These are phyloP conservation scores for Dittrichia graveolens DNA, from an alignment of 129 eudicot genomes.

Conservation along the genomic window DNA sequence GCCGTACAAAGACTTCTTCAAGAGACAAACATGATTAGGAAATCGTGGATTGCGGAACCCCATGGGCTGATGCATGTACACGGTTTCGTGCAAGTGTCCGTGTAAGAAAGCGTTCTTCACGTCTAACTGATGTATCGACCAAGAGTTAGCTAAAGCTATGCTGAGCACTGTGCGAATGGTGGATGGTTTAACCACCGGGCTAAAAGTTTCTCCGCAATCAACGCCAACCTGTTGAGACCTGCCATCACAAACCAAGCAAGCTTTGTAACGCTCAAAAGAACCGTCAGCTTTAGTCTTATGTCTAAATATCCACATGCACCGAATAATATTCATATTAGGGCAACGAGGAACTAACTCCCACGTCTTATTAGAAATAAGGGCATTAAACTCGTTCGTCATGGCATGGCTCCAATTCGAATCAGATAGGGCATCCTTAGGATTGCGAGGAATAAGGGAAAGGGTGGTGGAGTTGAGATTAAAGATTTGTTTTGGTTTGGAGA, in stretches of 20 bases:
- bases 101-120: slow-evolving; percentile 9
- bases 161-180: no score
- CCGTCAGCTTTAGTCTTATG: neutral
- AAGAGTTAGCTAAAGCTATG: no score
- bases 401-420: slow-evolving; percentile 1
- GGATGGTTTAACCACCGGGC: no score
- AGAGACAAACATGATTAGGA: neutral
- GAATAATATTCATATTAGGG: slow-evolving; percentile 7
- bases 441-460: neutral
- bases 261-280: no score
- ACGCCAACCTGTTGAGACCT: no score
- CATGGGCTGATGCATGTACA: neutral
- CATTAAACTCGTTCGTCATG: slow-evolving; percentile 5
- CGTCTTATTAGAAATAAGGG: slow-evolving; percentile 8
- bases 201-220: no score
- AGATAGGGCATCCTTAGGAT: neutral
- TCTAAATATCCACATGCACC: slow-evolving; percentile 1
- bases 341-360: slow-evolving; percentile 3
- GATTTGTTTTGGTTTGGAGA: no score
- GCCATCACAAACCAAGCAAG: no score
- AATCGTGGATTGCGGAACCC: neutral
- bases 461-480: no score
- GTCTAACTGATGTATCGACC: no score
- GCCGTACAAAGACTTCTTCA: neutral
- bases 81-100: neutral